Conservation (phyloP, 2,329 filamentous ascomycete species). For the Aspergillus melleus region DNA sequence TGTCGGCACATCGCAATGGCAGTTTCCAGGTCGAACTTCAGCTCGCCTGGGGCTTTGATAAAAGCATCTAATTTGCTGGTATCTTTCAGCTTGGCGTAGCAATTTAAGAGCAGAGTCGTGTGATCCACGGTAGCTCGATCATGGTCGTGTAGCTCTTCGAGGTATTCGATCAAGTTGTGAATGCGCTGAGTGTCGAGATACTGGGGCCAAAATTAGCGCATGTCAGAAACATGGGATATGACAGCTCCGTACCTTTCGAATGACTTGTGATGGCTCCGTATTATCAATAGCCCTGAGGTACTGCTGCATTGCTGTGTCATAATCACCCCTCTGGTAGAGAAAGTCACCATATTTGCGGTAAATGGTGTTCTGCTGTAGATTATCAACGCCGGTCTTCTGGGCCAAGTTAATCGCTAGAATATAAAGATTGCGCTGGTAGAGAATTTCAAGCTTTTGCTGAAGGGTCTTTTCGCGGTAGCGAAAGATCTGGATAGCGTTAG, state of each 20-base stretch:
- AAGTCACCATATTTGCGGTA: slow-evolving; percentile 93
- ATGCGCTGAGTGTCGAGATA: slow-evolving; percentile 97
- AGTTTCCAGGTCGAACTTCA: slow-evolving; percentile 96
- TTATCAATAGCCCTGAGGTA: slow-evolving; percentile 95
- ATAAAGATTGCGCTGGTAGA: slow-evolving; percentile 93
- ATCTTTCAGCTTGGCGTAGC: slow-evolving; percentile 97
- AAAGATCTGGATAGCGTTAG: slow-evolving; percentile 61
- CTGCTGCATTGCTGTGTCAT: slow-evolving; percentile 98
- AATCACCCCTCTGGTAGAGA: slow-evolving; percentile 91
- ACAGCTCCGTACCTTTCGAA: slow-evolving; percentile 67
- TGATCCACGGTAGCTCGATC: slow-evolving; percentile 92
- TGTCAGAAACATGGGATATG: too few species aligned
- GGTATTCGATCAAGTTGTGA: slow-evolving; percentile 93
- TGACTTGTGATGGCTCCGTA: slow-evolving; percentile 93
- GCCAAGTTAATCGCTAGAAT: slow-evolving; percentile 89
- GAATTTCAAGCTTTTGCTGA: slow-evolving; percentile 85
- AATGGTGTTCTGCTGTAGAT: slow-evolving; percentile 82
- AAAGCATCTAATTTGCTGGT: slow-evolving; percentile 95
- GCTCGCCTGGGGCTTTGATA: slow-evolving; percentile 83
- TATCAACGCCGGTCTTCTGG: slow-evolving; percentile 80
- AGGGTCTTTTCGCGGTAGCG: slow-evolving; percentile 89
- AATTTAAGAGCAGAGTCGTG: slow-evolving; percentile 90
- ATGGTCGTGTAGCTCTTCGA: slow-evolving; percentile 94
- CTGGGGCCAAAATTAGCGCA: slow-evolving; percentile 42
- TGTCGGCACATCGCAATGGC: slow-evolving; percentile 97